A percentile compares a stretch with the other conserved stretches of the same genome.
phyloP scores from a whole-genome alignment of 1,284 basidiomycete species.

The Waitea zeae region DNA sequence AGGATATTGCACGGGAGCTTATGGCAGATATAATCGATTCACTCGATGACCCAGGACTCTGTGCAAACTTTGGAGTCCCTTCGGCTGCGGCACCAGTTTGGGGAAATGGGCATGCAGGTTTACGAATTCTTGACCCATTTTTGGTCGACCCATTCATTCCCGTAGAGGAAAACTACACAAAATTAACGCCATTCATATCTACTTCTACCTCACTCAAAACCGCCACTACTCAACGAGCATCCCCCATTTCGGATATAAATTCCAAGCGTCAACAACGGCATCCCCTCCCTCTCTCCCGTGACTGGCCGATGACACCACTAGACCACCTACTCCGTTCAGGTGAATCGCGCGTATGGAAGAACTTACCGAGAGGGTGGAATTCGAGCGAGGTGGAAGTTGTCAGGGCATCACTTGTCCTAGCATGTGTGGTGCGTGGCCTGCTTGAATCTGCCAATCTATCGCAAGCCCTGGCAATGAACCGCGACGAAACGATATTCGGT shows the following conservation, averaged over 20 bases:
- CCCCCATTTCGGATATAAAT: no score
- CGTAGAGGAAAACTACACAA: no score
- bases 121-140: no score
- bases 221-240: no score
- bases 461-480: conserved; percentile 22
- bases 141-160: no score
- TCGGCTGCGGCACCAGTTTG: no score
- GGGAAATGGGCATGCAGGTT: no score
- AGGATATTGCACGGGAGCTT: conserved; percentile 25
- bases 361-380: conserved; percentile 62
- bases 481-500: conserved; percentile 47
- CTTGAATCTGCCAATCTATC: conserved; percentile 24
- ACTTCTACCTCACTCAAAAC: no score
- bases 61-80: no score
- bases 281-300: conserved; percentile 48
- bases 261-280: no score
- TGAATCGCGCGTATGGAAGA: conserved; percentile 52
- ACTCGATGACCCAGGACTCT: no score
- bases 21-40: conserved; percentile 21
- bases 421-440: conserved; percentile 22
- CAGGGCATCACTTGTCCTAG: conserved; percentile 43
- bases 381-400: conserved; percentile 70
- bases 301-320: conserved; percentile 64
- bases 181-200: no score
- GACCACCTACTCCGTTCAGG: conserved; percentile 74